A percentile compares a stretch with the other conserved stretches of the same genome.
Evolutionary conservation across 768 basidiomycete species (phyloP).

Genomic region (Trametopsis cervina): DNA sequence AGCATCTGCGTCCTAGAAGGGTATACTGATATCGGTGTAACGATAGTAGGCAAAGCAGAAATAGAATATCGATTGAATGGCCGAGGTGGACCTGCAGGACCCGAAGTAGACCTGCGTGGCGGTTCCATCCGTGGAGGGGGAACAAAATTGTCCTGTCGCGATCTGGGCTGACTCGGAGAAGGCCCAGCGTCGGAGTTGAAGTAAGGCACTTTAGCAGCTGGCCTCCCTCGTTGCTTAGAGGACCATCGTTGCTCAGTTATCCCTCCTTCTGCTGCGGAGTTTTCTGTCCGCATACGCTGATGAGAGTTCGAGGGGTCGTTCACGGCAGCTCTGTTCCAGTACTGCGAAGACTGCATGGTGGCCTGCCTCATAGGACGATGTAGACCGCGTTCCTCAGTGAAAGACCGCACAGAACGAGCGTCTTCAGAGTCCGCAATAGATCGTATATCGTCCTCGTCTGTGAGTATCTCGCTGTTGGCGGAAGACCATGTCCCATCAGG

Average conservation of each 20-base stretch:
- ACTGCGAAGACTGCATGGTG: slow-evolving; percentile 1
- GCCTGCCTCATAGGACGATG: not conserved
- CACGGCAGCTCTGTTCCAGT: not conserved
- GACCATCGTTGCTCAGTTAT: slow-evolving; percentile 18
- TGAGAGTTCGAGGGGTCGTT: slow-evolving; percentile 14
- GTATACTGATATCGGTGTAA: slow-evolving; percentile 10
- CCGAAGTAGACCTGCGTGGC: slow-evolving; percentile 28
- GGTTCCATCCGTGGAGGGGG: slow-evolving; percentile 24
- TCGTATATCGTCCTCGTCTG: slow-evolving; percentile 56
- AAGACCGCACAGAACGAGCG: slow-evolving; percentile 60
- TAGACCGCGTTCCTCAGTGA: slow-evolving; percentile 37
- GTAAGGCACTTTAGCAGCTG: slow-evolving; percentile 12
- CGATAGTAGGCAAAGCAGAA: slow-evolving; percentile 13
- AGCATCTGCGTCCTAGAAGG: slow-evolving; percentile 4
- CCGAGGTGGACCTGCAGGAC: slow-evolving; percentile 21
- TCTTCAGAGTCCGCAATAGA: slow-evolving; percentile 62
- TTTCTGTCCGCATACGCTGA: slow-evolving; percentile 2
- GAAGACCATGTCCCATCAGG: slow-evolving; percentile 44
- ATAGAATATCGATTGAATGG: slow-evolving; percentile 8
- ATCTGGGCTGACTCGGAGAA: not conserved
- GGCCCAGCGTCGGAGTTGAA: not conserved
- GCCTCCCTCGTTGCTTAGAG: slow-evolving; percentile 17
- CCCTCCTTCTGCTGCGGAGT: slow-evolving; percentile 9
- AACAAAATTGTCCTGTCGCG: slow-evolving; percentile 13
- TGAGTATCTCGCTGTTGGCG: slow-evolving; percentile 55